Evolutionary conservation across 345 rosid genomes (phyloP), one percentile per base, ranked within the genome.

Genomic region (Orychophragmus violaceus): DNA sequence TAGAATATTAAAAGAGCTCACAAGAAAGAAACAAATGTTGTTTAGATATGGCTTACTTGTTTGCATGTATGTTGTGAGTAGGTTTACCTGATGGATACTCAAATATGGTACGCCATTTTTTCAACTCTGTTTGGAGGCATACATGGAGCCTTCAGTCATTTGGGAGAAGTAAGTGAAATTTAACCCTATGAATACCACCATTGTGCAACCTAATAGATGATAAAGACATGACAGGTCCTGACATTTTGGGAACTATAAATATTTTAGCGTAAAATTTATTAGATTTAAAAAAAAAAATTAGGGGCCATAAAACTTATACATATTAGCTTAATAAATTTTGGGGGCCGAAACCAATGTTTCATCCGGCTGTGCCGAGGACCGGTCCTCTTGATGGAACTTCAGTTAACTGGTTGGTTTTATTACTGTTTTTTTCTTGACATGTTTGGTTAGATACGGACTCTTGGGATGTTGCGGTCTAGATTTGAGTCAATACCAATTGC

Each of bases 21-120:
- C 23, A 39, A 61, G 19, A 28, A 55, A 23, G 4, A 60, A 58
- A 50, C 10, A 28, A 29, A 8, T 48, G 25, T 0, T 41, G 25
- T 23, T 59, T 3, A 32, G 29, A 36, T 21, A 49, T 56, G 57
- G 37, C 49, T 23, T 70, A 29, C 39, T 3, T 59, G 33, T 44
- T 52, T 68, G 51, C 57, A 2, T 57, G 44, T 51, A 29, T 37
- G 44, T 53, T 33, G 19, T 36, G 55, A 24, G 68, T 70, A 93
- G 98, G 97, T 93, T 67, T 93, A 90, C 77, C 77, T 88, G 56
- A 82, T 85, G 95, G 97, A 90, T 82, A 66, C 84, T 76, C 98
- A 93, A 83, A 90, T 93, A 79, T 93, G 98, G 98, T 93, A 93
- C 69, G 82, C 95, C 74, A 93, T 93, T 72, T 93, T 82, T 63